Evolutionary conservation across 345 rosid species (phyloP).

Genomic region (Geranium rotundifolium): DNA sequence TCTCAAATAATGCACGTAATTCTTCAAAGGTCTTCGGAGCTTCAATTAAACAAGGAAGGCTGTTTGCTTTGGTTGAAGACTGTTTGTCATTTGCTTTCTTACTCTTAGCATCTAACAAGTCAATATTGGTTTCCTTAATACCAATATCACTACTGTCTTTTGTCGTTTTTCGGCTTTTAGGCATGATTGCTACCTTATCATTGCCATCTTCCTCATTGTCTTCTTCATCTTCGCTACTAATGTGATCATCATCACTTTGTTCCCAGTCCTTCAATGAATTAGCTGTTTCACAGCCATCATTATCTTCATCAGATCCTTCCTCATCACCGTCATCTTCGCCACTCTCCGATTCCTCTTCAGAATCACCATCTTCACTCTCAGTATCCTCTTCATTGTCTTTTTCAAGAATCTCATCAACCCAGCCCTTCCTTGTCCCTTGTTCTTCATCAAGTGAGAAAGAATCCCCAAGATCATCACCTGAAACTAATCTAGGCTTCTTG

Average conservation of each 20-base stretch:
- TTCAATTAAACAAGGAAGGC: conserved; percentile 59
- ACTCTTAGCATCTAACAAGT: conserved; percentile 17
- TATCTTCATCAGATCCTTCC: conserved; percentile 41
- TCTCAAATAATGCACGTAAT: conserved; percentile 41
- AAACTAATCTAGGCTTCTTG: conserved; percentile 32
- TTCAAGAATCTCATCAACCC: conserved; percentile 84
- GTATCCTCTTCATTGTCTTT: conserved; percentile 39
- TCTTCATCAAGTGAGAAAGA: conserved; percentile 63
- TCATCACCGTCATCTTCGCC: conserved; percentile 33
- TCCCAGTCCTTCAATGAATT: conserved; percentile 66
- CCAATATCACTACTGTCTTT: neutral
- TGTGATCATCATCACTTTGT: conserved; percentile 73
- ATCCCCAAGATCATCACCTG: conserved; percentile 94
- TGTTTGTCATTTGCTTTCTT: conserved; percentile 22
- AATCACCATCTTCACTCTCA: conserved; percentile 42
- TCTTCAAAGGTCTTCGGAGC: conserved; percentile 71
- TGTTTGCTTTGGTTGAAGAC: conserved; percentile 24
- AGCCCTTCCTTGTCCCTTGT: conserved; percentile 40
- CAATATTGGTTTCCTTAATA: conserved; percentile 17
- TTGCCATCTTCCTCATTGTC: conserved; percentile 20
- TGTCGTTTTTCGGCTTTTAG: neutral
- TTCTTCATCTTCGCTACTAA: conserved; percentile 39
- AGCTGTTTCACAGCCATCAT: conserved; percentile 19
- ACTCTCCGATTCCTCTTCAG: conserved; percentile 45
- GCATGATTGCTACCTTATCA: neutral